phyloP scores from a whole-genome alignment of 2,329 filamentous ascomycete species.

The Pyrenophora seminiperda region DNA sequence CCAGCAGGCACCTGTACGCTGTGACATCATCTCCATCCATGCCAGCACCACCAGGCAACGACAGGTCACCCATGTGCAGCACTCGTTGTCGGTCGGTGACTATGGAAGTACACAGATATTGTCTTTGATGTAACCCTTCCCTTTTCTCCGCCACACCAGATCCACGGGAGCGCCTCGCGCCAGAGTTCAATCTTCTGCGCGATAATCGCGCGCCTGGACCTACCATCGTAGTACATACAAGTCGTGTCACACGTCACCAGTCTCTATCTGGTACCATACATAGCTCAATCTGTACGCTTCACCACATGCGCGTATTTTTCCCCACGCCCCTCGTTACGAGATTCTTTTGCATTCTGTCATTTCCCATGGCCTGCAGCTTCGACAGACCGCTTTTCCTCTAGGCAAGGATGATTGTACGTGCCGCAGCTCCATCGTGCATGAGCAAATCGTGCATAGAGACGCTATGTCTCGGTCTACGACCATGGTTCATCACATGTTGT shows the following conservation, averaged over 20 bases:
- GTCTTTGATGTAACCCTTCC: not conserved
- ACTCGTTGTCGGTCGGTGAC: not conserved
- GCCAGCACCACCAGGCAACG: too few species aligned
- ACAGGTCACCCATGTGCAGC: not conserved
- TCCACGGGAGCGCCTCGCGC: not conserved
- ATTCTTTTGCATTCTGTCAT: not conserved
- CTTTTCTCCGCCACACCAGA: not conserved
- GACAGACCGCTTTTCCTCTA: too few species aligned
- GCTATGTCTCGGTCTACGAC: not conserved
- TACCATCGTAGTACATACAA: not conserved
- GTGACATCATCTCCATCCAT: not conserved
- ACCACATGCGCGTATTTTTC: not conserved
- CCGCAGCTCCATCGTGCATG: too few species aligned
- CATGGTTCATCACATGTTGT: not conserved
- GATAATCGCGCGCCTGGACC: not conserved
- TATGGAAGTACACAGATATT: not conserved
- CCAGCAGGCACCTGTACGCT: not conserved
- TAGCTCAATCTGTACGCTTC: slow-evolving; percentile 16
- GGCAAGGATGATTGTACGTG: not conserved
- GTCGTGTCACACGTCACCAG: not conserved
- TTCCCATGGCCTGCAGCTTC: not conserved
- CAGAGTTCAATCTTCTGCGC: not conserved
- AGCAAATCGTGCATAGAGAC: not conserved
- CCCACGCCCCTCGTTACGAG: not conserved
- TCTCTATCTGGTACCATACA: slow-evolving; percentile 3